A percentile compares a stretch with the other conserved stretches of the same genome.
Evolutionary conservation across 805 yeast genomes (phyloP).

Genomic region (Kregervanrija pseudodelftensis): DNA sequence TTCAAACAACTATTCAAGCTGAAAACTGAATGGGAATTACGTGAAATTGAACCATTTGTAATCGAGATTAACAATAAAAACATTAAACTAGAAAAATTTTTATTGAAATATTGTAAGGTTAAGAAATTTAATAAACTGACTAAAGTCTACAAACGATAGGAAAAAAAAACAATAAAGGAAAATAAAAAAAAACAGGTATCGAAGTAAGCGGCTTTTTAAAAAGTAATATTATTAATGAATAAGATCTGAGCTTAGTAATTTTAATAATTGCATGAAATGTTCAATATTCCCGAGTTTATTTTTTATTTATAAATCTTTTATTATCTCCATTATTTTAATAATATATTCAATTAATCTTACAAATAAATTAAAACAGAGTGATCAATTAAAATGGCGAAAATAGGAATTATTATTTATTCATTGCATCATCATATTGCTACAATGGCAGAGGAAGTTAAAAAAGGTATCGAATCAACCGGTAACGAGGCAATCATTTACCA

Average conservation of each 20-base stretch:
- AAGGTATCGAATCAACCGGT: conserved; percentile 59
- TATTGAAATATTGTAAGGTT: conserved; percentile 57
- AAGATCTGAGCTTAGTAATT: too few species aligned
- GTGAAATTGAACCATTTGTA: conserved; percentile 53
- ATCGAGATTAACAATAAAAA: conserved; percentile 27
- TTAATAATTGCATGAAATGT: too few species aligned
- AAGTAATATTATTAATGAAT: too few species aligned
- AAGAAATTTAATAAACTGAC: conserved; percentile 21
- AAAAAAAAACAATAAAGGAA: too few species aligned
- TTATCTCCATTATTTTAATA: not conserved
- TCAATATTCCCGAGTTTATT: too few species aligned
- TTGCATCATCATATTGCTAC: conserved; percentile 69
- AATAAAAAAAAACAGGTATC: not conserved
- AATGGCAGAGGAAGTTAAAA: conserved; percentile 60
- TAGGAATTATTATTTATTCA: conserved; percentile 74
- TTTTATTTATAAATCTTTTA: too few species aligned
- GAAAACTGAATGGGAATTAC: conserved; percentile 55
- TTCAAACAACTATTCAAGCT: conserved; percentile 44
- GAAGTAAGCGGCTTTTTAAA: not conserved
- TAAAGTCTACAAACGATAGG: too few species aligned
- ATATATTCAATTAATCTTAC: not conserved
- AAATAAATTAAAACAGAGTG: conserved; percentile 1
- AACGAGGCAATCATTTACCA: conserved; percentile 65
- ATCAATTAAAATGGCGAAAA: conserved; percentile 35
- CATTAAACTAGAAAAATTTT: conserved; percentile 47